These are phyloP conservation scores for Yamadazyma kitorensis DNA, from an alignment of 805 yeast genomes.

Conservation along the genomic window DNA sequence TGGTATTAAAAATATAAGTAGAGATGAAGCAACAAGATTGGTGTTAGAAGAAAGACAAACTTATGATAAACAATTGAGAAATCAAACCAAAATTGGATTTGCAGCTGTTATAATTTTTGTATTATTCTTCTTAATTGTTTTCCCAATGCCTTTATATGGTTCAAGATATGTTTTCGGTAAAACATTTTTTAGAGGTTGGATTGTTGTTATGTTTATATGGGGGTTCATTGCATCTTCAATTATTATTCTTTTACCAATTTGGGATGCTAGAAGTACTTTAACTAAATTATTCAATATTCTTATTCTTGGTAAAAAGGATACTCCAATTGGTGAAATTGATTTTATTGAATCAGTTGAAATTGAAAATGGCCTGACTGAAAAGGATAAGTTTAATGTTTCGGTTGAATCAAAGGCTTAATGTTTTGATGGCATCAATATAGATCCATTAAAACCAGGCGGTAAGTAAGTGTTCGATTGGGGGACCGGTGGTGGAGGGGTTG, in stretches of 20 bases:
- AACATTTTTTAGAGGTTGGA: constrained; percentile 24
- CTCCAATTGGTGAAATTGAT: constrained; percentile 11
- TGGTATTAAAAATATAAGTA: constrained; percentile 24
- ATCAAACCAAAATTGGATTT: constrained; percentile 23
- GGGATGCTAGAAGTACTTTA: constrained; percentile 66
- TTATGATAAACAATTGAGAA: constrained; percentile 20
- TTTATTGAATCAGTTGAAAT: constrained; percentile 9
- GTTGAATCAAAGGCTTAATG: constrained; percentile 1
- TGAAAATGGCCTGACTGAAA: background rate
- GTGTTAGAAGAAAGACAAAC: constrained; percentile 18
- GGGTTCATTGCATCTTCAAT: constrained; percentile 19
- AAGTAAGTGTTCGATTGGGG: background rate
- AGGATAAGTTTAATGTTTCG: constrained; percentile 1
- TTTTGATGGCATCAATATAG: constrained; percentile 9
- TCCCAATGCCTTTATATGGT: constrained; percentile 46
- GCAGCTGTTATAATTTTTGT: constrained; percentile 21
- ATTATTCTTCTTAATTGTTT: constrained; percentile 16
- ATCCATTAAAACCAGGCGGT: constrained; percentile 11
- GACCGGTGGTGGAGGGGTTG: constrained; percentile 2
- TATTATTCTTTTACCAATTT: constrained; percentile 53
- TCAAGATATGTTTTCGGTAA: constrained; percentile 54
- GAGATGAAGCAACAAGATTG: constrained; percentile 25
- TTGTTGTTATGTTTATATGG: constrained; percentile 25
- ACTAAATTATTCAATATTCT: constrained; percentile 6
- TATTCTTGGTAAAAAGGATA: constrained; percentile 7